These are phyloP conservation scores for Talaromyces sp. DNA, from an alignment of 2,329 filamentous ascomycete species.

Conservation along the genomic window DNA sequence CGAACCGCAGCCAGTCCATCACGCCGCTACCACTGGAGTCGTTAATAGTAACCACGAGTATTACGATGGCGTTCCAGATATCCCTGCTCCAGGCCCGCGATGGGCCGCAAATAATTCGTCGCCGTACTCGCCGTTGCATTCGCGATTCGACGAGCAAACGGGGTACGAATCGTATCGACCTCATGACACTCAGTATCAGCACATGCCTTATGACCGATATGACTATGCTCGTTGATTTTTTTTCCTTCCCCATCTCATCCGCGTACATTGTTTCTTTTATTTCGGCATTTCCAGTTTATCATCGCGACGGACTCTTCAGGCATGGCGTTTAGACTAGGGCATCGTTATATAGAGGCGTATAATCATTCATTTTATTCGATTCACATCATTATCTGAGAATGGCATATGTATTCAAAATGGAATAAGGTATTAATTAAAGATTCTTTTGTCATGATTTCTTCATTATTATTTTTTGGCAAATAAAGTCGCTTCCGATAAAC, in stretches of 20 bases:
- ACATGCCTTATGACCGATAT: constrained; percentile 11
- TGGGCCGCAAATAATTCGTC: constrained; percentile 13
- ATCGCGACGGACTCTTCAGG: not conserved
- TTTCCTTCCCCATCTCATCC: not conserved
- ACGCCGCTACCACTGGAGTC: not conserved
- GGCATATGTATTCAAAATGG: not conserved
- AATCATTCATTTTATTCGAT: not conserved
- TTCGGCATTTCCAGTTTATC: not conserved
- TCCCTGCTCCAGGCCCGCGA: constrained; percentile 15
- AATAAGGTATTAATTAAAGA: not conserved
- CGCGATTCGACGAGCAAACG: constrained; percentile 14
- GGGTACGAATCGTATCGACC: constrained; percentile 7
- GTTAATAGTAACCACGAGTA: constrained; percentile 21
- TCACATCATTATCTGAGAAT: not conserved
- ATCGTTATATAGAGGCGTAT: not conserved
- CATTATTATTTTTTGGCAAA: not conserved
- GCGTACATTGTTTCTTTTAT: not conserved
- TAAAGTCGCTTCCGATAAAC: not conserved
- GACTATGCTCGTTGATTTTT: not conserved
- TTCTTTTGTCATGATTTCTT: not conserved
- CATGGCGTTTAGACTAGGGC: not conserved
- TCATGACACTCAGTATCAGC: not conserved
- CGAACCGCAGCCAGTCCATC: not conserved
- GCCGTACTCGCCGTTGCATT: constrained; percentile 14
- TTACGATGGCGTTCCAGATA: constrained; percentile 21